Base-by-base conservation (phyloP, 2,329 filamentous ascomycete genomes). In the Venturia aucupariae region DNA sequence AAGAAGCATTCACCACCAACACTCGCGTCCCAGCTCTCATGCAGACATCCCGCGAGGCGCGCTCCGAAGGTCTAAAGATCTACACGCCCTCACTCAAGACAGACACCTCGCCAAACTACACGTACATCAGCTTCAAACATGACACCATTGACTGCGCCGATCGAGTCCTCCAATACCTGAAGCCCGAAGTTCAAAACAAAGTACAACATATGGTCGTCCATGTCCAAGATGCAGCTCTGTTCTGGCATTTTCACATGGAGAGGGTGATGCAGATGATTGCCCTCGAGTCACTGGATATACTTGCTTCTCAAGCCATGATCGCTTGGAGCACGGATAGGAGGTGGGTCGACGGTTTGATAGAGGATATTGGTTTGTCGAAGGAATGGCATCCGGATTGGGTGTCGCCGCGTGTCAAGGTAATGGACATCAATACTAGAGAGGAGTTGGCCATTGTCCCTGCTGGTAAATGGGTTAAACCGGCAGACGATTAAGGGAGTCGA, bases 241-340 rank as follows among this genome's bases (percentile, higher is more conserved):
- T 60, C 35, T 41, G 59, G 59, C 59, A 60, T 15, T 60, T 60
- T n/a, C 4, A 60, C 27, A 41, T 60, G 59, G 59, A 60, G 35
- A 41, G 4, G 22, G 35, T 60, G 4, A 60, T 27, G 59, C 35
- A 60, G 10, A 60, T 60, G 59, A 13, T 2, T 3, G n/a, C 32
- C 22, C 35, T 60, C 13, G 17, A 60, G 41, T 4, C 7, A 22
- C 35, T 60, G 41, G 59, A 60, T 22, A 41, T 44, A 27, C n/a
- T 44, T 10, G 59, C 41, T 13, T 44, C 38, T 10, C 59, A 60
- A 24, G 41, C 17, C 4, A 44, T 15, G 11, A 27, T 60, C 5
- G 7, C 51, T 35, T 57, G 51, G 51, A 32, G 27, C 19, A 32
- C 51, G 35, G 17, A 35, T 7, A 57, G 51, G 51, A 35, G 8